Evolutionary conservation across 768 basidiomycete genomes (phyloP), one percentile per base, ranked within the genome.

Genomic region (Boletales sp.): DNA sequence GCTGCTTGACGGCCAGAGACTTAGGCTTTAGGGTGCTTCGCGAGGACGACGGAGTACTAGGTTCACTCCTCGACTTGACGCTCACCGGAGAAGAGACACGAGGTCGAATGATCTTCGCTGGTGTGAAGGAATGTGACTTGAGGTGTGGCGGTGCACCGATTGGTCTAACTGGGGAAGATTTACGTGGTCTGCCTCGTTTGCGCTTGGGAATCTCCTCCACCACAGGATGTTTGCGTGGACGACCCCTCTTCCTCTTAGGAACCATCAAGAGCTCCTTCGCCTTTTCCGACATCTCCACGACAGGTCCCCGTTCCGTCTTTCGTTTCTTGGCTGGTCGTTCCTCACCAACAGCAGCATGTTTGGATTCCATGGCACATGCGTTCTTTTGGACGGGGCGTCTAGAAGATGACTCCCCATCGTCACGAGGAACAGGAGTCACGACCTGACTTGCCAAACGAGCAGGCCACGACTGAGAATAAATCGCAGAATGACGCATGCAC

Each of bases 401-500:
- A 19, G 76, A 72, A 18, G 74, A 57, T 10, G 39, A 30, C 44
- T 67, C 64, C 35, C 51, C 34, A 65, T 73, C 54, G 80, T 82
- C 80, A 17, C 77, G 74, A 42, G 80, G 66, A 36, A 74, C 73
- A 34, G 72, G 58, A 6, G 69, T 61, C 14, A 80, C 78, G 42
- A 77, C 77, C 33, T 74, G 69, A 35, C 53, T 65, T 15, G 78
- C 70, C 14, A 80, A 60, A 47, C 89, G 84, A 43, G 74, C 72
- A 18, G 89, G 89, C 89, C 89, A 91, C 3, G 77, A 66, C 47
- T 77, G 73, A 2, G 75, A 76, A 67, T 90, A 91, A 50, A 91
- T 91, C 11, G 85, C 87, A 58, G 74, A 79, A 65, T 91, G 89
- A 17, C 89, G 84, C 67, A 90, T 75, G 64, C 89, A 91, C 51